phyloP scores from a whole-genome alignment of 768 basidiomycete species.

The Panaeolus papilionaceus region DNA sequence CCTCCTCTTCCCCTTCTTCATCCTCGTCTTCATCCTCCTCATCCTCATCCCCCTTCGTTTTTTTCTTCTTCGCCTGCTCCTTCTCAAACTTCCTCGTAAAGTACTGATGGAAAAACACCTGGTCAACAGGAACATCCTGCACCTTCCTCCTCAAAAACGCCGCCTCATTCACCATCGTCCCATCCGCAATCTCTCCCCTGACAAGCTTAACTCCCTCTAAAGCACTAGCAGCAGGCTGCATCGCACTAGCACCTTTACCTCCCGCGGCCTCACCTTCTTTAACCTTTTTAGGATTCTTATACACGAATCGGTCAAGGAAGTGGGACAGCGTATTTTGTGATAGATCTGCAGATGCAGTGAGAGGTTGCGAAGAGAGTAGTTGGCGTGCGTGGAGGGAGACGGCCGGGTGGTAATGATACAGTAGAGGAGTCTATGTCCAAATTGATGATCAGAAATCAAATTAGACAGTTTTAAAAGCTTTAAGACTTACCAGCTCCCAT shows the following conservation, averaged over 20 bases:
- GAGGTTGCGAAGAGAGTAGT: slow-evolving; percentile 70
- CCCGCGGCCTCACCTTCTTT: slow-evolving; percentile 37
- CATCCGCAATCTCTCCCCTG: slow-evolving; percentile 59
- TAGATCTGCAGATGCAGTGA: slow-evolving; percentile 88
- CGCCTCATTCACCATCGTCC: slow-evolving; percentile 71
- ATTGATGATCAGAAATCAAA: neutral
- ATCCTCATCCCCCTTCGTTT: slow-evolving; percentile 42
- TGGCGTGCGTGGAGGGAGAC: slow-evolving; percentile 87
- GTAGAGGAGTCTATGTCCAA: slow-evolving; percentile 68
- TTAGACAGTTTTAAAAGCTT: neutral
- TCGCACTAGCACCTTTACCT: slow-evolving; percentile 83
- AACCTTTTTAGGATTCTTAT: slow-evolving; percentile 90
- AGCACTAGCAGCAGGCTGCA: slow-evolving; percentile 89
- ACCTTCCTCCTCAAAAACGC: slow-evolving; percentile 72
- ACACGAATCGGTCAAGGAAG: slow-evolving; percentile 97
- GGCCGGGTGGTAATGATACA: slow-evolving; percentile 90
- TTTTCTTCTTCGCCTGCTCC: slow-evolving; percentile 53
- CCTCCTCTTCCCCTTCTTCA: slow-evolving; percentile 46
- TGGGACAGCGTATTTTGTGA: slow-evolving; percentile 92
- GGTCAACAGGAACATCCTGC: slow-evolving; percentile 85
- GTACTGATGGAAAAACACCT: slow-evolving; percentile 94
- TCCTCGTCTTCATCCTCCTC: slow-evolving; percentile 47
- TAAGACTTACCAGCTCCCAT: slow-evolving; percentile 83
- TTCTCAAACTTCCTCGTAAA: slow-evolving; percentile 75
- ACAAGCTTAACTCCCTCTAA: slow-evolving; percentile 78